A percentile compares a stretch with the other conserved stretches of the same genome.
Evolutionary conservation across 352 stramenopile genomes (phyloP).

Genomic region (Globisporangium alternatum): DNA sequence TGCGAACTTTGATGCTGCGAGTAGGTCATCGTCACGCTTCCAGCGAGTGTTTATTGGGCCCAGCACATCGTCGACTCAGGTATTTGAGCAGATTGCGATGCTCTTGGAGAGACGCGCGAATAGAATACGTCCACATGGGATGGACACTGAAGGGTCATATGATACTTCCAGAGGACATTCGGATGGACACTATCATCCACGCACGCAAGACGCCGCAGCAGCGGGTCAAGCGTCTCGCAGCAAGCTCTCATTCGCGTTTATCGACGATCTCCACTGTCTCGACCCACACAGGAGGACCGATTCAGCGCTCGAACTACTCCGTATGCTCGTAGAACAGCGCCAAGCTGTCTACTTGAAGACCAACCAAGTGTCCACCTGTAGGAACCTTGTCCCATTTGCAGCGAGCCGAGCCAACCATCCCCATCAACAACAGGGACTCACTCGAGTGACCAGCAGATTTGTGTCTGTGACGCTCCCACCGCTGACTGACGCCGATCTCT

Average conservation of each 20-base stretch:
- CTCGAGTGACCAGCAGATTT: conserved; percentile 31
- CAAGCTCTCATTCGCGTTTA: conserved; percentile 32
- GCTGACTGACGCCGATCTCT: conserved; percentile 42
- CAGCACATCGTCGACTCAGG: conserved; percentile 6
- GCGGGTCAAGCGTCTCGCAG: neutral
- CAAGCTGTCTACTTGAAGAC: conserved; percentile 35
- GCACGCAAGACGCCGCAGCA: neutral
- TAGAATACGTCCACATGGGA: neutral
- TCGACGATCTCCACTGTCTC: conserved; percentile 63
- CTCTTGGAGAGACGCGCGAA: conserved; percentile 7
- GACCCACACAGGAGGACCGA: conserved; percentile 21
- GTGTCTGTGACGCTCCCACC: conserved; percentile 30
- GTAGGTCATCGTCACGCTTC: neutral
- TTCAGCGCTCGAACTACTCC: conserved; percentile 43
- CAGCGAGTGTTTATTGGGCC: conserved; percentile 19
- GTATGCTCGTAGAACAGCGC: conserved; percentile 40
- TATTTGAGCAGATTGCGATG: conserved; percentile 15
- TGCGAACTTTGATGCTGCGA: neutral
- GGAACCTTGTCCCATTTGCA: conserved; percentile 27
- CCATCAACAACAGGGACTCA: conserved; percentile 13
- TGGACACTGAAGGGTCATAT: neutral
- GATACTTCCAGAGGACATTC: neutral
- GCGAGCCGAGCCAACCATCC: conserved; percentile 24
- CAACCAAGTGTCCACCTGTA: conserved; percentile 28
- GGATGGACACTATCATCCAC: neutral